Evolutionary conservation across 495 filamentous ascomycete species (phyloP).

Genomic region (Staphylotrichum tortipilum): DNA sequence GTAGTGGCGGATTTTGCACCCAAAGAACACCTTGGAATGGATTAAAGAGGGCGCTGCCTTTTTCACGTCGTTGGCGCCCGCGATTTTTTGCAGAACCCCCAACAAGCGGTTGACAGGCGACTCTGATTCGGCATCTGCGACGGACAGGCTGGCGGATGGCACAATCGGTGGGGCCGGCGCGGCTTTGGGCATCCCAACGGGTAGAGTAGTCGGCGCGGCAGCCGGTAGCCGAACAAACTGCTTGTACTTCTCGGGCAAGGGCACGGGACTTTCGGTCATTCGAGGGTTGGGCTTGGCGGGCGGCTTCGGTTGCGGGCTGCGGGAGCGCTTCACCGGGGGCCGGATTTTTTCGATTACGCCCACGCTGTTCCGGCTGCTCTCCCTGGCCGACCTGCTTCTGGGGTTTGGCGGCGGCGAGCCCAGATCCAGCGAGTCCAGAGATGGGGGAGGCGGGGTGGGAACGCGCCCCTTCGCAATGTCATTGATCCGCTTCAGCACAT

Average conservation of each 20-base stretch:
- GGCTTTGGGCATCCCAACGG: not conserved
- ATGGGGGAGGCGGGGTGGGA: conserved; percentile 1
- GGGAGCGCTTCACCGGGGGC: conserved; percentile 1
- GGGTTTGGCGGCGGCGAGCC: not conserved
- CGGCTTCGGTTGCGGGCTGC: conserved; percentile 3
- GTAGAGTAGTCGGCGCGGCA: not conserved
- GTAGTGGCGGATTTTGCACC: conserved; percentile 27
- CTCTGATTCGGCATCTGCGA: not conserved
- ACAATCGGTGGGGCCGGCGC: not conserved
- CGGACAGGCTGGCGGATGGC: too few relatives aligned
- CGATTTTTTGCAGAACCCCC: conserved; percentile 11
- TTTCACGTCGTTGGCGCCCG: conserved; percentile 3
- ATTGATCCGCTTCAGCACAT: conserved; percentile 9
- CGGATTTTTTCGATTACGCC: conserved; percentile 4
- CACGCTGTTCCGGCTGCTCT: conserved; percentile 5
- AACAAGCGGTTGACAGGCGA: conserved; percentile 10
- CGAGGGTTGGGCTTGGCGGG: conserved; percentile 6
- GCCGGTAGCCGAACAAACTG: not conserved
- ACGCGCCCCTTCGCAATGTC: conserved; percentile 7
- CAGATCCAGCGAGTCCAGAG: not conserved
- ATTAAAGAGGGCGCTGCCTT: conserved; percentile 7
- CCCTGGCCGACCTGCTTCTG: conserved; percentile 8
- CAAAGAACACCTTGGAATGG: conserved; percentile 20
- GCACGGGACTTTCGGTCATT: conserved; percentile 10
- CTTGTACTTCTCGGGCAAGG: conserved; percentile 12